Evolutionary conservation across 306 rosid genomes (phyloP).

Genomic region (Trifolium dubium): DNA sequence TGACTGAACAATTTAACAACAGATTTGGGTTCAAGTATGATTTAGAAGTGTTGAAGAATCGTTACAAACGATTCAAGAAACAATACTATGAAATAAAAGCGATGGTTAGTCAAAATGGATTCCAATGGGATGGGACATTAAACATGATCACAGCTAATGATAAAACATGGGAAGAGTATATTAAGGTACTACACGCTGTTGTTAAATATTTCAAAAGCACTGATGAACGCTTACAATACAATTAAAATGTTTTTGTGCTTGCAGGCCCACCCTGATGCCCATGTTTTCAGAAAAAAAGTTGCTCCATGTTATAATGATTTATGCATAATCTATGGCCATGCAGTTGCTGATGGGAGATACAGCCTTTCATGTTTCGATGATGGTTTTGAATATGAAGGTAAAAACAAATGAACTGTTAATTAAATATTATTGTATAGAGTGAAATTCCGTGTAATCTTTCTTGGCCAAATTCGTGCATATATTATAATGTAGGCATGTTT

Average conservation of each 20-base stretch:
- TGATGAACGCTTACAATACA: constrained; percentile 26
- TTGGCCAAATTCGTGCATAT: not conserved
- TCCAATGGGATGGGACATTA: constrained; percentile 52
- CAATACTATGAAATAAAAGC: constrained; percentile 60
- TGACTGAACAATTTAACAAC: constrained; percentile 56
- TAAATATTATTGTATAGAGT: constrained; percentile 24
- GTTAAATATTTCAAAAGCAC: constrained; percentile 26
- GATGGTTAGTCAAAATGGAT: constrained; percentile 51
- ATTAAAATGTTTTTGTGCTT: constrained; percentile 40
- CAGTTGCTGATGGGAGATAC: constrained; percentile 72
- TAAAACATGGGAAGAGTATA: constrained; percentile 48
- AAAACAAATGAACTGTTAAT: constrained; percentile 26
- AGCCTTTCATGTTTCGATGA: constrained; percentile 65
- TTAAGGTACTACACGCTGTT: constrained; percentile 48
- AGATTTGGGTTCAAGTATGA: constrained; percentile 59
- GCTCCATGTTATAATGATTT: constrained; percentile 52
- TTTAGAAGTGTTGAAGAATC: constrained; percentile 58
- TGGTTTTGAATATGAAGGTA: constrained; percentile 47
- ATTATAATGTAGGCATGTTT: not conserved
- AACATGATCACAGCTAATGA: constrained; percentile 48
- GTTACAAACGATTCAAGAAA: constrained; percentile 61
- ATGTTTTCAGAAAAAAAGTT: constrained; percentile 44
- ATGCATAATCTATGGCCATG: constrained; percentile 61
- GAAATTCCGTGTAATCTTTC: constrained; percentile 3
- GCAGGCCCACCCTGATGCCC: constrained; percentile 63